A percentile compares a stretch with the other conserved stretches of the same genome.
Evolutionary conservation across 1,284 basidiomycete genomes (phyloP).

Genomic region (Puccinia triticina): DNA sequence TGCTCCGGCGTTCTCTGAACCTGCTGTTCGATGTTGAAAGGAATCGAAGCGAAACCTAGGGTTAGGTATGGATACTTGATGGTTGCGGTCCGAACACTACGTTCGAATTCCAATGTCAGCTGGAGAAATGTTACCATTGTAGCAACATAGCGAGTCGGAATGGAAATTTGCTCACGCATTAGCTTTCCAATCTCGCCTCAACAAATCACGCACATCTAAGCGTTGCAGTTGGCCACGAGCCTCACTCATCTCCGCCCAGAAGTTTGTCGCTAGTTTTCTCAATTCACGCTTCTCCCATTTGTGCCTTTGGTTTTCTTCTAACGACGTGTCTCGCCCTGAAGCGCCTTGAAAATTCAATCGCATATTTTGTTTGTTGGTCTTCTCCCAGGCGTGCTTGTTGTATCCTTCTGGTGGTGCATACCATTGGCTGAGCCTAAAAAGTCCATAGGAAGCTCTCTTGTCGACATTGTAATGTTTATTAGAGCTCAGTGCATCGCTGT

Average conservation of each 20-base stretch:
- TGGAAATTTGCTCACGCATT: conserved; percentile 53
- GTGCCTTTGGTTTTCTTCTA: not conserved
- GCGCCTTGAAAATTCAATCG: not conserved
- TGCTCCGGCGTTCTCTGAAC: conserved; percentile 56
- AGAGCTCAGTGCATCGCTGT: conserved; percentile 53
- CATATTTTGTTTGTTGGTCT: not conserved
- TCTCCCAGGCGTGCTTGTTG: not conserved
- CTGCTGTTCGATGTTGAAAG: conserved; percentile 59
- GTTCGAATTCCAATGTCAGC: conserved; percentile 13
- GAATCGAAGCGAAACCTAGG: conserved; percentile 60
- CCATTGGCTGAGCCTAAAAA: conserved; percentile 52
- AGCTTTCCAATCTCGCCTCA: conserved; percentile 61
- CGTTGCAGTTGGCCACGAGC: conserved; percentile 58
- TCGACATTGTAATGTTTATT: conserved; percentile 52
- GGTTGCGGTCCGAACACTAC: conserved; percentile 55
- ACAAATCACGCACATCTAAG: conserved; percentile 58
- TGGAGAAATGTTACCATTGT: not conserved
- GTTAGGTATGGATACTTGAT: conserved; percentile 56
- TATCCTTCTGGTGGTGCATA: not conserved
- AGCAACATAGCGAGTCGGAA: not conserved
- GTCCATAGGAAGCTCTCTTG: conserved; percentile 36
- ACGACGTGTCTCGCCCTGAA: not conserved
- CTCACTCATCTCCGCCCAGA: conserved; percentile 56
- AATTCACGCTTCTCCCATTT: conserved; percentile 36
- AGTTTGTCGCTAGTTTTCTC: conserved; percentile 55